Base-by-base conservation (phyloP, 23 red algal species). In the Porphyridium purpureum region DNA sequence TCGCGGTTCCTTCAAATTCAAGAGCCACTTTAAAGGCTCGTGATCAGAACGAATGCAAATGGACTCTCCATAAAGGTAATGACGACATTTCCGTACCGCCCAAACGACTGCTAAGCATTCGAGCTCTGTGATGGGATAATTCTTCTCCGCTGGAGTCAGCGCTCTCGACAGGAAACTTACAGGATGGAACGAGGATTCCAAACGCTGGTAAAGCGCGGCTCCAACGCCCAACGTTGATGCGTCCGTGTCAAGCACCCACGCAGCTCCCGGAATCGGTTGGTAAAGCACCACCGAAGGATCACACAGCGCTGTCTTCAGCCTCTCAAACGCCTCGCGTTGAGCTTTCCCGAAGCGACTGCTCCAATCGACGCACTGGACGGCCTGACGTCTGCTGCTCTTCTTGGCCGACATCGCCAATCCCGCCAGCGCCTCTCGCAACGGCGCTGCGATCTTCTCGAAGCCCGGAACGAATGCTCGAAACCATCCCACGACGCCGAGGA, bases 61-160 rank as follows among this genome's bases (percentile, higher is more conserved):
- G 1, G 32, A 30, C 9, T 3, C 35, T 20, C 35, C 27, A 0
- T 42, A n/a, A 3, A 67, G 27, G 49, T 75, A 41, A 4, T 11
- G 35, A 9, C 46, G 70, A 9, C 48, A 23, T n/a, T 33, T 57
- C 7, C 19, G 0, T 4, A 75, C 6, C 3, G 59, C 20, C 59
- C 42, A 75, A 0, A 75, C 59, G 14, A 69, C 74, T 21, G 52
- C 74, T 15, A 67, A 38, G 19, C 46, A 56, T 36, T 80, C 21
- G 9, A 21, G 56, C 38, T 80, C 40, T 6, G 21, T 7, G 1
- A 24, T 42, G 9, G 14, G 48, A 21, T 69, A 67, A 22, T 62
- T 59, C 7, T 23, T 35, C 4, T 61, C 50, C 0, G 40, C 42
- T 9, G 11, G 21, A 24, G 0, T 59, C 19, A 81, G 33, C 7